Base-by-base conservation (phyloP, 805 yeast genomes). In the Kazachstania africana region DNA sequence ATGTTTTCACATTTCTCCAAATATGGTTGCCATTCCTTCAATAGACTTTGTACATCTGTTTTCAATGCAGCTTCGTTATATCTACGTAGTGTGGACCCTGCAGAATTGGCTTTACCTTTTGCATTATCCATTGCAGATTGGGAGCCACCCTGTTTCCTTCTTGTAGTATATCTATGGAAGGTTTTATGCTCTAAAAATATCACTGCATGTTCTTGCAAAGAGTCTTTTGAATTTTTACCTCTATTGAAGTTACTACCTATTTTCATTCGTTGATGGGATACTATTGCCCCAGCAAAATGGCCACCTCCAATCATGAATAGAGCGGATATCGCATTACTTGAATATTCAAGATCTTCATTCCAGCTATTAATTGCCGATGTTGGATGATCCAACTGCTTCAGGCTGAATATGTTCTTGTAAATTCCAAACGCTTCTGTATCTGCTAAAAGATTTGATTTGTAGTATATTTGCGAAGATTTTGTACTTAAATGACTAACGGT, bases 61-160 rank as follows among this genome's bases (percentile, higher is more conserved):
- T 71, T 71, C 35, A 91, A 63, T 1, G 88, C 88, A 35, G 75
- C 78, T 56, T 91, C 98, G 47, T 87, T 88, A 45, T 84, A 76
- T 38, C 98, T 67, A 60, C 98, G 75, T 28, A 91, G 65, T 33
- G 75, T 73, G 1, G 96, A 79, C 31, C 98, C 98, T 0, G 95
- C 98, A 16, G 95, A 84, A 39, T 84, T 84, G 6, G 97, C 97
- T 52, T 87, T 88, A 4, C 98, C 97, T 42, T 79, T 72, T 1
- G 94, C 80, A 48, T 78, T 83, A 56, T 91, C 98, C 56, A 72
- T 78, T 1, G 96, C 87, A 41, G 87, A 72, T 53, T 91, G 98
- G 0, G 96, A 71, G 1, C 98, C 98, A 63, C 98, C 98, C 56
- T 91, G 98, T 50, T 91, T 91, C 41, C 95, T 70, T 62, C 98